phyloP scores from a whole-genome alignment of 345 rosid genomes.

The Capsella bursapastoris region DNA sequence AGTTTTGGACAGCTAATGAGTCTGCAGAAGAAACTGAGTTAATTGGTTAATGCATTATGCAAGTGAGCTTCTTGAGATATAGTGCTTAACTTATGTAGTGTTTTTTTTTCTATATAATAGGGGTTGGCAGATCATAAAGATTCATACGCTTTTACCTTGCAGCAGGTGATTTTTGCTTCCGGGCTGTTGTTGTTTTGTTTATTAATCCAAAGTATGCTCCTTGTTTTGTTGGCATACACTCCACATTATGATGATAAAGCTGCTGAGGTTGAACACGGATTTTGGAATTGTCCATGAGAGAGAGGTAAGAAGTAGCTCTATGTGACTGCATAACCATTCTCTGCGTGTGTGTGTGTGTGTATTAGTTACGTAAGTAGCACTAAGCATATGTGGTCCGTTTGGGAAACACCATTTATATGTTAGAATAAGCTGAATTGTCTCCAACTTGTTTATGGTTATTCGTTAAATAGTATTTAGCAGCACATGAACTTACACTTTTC shows the following conservation, averaged over 20 bases:
- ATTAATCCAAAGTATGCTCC: conserved; percentile 4
- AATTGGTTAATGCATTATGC: neutral
- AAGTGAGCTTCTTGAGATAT: neutral
- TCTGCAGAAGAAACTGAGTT: neutral
- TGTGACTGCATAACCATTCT: neutral
- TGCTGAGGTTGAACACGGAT: conserved; percentile 86
- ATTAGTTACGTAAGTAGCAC: neutral
- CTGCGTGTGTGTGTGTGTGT: neutral
- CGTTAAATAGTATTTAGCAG: conserved; percentile 14
- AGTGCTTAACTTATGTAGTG: neutral
- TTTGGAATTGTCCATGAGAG: conserved; percentile 99
- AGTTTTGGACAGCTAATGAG: too few species aligned
- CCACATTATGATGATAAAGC: conserved; percentile 76
- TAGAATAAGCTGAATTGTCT: neutral
- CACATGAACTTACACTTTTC: neutral
- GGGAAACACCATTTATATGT: neutral
- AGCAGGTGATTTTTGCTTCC: conserved; percentile 16
- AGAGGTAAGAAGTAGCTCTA: conserved; percentile 57
- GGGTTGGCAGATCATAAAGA: too few species aligned
- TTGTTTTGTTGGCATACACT: conserved; percentile 50
- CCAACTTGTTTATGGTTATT: conserved; percentile 1
- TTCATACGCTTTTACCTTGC: conserved; percentile 13
- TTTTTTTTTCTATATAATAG: too few species aligned
- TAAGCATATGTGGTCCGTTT: neutral
- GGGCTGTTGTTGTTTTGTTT: neutral